Evolutionary conservation across 2,329 filamentous ascomycete genomes (phyloP).

Genomic region (Fusarium sp.): DNA sequence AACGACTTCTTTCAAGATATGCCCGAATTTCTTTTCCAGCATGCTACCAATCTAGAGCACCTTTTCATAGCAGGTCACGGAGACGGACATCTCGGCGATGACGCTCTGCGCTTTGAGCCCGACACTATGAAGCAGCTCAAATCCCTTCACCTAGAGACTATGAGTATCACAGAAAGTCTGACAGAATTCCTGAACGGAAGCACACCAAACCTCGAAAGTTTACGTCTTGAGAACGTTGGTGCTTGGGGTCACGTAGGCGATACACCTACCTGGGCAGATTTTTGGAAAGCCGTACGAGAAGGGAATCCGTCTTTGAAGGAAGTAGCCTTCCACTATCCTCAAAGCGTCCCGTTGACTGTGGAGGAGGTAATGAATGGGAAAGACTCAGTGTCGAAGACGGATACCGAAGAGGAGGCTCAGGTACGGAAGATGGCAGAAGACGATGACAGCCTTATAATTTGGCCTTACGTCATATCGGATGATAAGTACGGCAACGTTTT

Average conservation of each 20-base stretch:
- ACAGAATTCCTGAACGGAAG: background rate
- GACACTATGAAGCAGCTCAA: background rate
- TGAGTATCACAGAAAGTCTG: background rate
- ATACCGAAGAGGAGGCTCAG: background rate
- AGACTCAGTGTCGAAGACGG: background rate
- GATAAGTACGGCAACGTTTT: background rate
- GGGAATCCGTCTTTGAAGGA: background rate
- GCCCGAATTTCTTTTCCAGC: background rate
- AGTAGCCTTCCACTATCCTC: background rate
- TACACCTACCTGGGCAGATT: background rate
- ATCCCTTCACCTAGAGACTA: background rate
- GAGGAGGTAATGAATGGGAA: background rate
- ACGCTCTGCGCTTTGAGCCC: background rate
- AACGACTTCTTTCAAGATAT: conserved; percentile 1
- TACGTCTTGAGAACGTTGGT: background rate
- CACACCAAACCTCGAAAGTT: background rate
- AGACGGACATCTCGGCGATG: background rate
- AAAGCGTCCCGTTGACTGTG: background rate
- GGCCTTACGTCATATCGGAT: conserved; percentile 1
- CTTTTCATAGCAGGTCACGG: background rate
- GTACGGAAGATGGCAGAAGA: background rate
- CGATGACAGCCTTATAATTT: background rate
- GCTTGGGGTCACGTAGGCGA: background rate
- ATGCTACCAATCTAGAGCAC: background rate
- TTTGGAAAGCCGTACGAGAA: conserved; percentile 4